A percentile compares a stretch with the other conserved stretches of the same genome.
Conservation (phyloP, 257 asterid species). For the Solanum rostratum region DNA sequence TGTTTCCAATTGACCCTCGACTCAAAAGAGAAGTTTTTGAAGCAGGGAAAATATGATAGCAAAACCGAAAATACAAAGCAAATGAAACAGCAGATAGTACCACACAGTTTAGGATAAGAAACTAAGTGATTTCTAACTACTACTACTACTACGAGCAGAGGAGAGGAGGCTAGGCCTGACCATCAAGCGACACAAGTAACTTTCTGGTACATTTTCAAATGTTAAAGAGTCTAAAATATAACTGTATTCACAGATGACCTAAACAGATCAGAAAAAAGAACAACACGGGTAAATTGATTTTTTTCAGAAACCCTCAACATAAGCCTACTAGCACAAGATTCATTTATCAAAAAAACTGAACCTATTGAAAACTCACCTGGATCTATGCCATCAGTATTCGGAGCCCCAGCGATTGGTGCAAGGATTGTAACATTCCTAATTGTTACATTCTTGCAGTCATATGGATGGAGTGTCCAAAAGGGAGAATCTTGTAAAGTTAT, state of each 20-base stretch:
- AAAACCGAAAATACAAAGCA: not conserved
- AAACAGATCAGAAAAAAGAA: not conserved
- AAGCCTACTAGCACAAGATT: not conserved
- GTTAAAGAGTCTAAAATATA: not conserved
- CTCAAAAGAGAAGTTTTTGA: not conserved
- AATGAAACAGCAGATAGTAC: no score
- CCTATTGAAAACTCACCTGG: slow-evolving; percentile 19
- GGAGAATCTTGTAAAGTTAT: slow-evolving; percentile 40
- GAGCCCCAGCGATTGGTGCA: slow-evolving; percentile 37
- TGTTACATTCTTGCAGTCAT: slow-evolving; percentile 39
- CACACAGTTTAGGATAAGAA: no score
- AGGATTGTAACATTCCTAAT: slow-evolving; percentile 26
- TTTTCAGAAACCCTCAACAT: not conserved
- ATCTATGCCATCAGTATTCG: slow-evolving; percentile 43
- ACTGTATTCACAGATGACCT: not conserved
- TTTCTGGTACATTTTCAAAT: not conserved
- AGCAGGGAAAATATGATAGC: not conserved
- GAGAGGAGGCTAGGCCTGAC: no score
- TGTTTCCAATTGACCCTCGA: not conserved
- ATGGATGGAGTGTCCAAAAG: slow-evolving; percentile 46
- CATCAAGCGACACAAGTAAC: not conserved
- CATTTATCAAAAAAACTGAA: not conserved
- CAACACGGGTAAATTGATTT: not conserved
- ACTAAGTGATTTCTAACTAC: not conserved
- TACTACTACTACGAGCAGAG: no score